phyloP scores from a whole-genome alignment of 1,284 basidiomycete genomes.

The Peniophora sp. region DNA sequence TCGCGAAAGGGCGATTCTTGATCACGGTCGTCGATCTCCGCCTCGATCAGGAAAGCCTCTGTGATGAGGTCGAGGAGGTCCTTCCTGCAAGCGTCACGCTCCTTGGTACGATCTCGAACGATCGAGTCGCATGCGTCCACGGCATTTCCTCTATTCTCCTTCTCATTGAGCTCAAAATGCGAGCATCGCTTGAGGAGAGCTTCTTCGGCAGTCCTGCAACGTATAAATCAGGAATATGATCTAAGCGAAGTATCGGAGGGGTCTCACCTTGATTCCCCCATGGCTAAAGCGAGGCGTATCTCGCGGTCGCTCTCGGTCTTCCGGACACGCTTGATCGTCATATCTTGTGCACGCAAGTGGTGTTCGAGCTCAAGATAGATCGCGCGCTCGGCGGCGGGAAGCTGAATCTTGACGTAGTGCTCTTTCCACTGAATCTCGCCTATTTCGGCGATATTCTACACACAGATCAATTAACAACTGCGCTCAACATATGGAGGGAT shows the following conservation, averaged over 20 bases:
- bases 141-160: conserved; percentile 69
- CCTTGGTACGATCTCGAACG: conserved; percentile 71
- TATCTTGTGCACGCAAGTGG: conserved; percentile 82
- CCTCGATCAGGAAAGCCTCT: conserved; percentile 59
- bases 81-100: conserved; percentile 71
- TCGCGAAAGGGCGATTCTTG: conserved; percentile 70
- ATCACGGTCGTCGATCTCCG: conserved; percentile 44
- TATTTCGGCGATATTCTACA: conserved; percentile 90
- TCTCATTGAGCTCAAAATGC: conserved; percentile 82
- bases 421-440: conserved; percentile 85
- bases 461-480: conserved; percentile 4
- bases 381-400: conserved; percentile 91
- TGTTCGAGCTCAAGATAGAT: conserved; percentile 96
- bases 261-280: conserved; percentile 81
- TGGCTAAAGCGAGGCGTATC: conserved; percentile 76
- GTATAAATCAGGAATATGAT: conserved; percentile 5
- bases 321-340: conserved; percentile 78
- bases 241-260: conserved; percentile 1
- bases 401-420: conserved; percentile 58
- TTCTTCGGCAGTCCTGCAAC: conserved; percentile 73
- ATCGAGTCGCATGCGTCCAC: conserved; percentile 92
- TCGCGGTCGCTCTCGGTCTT: conserved; percentile 90
- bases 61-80: conserved; percentile 67
- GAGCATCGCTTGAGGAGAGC: conserved; percentile 90
- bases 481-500: no score